phyloP scores from a whole-genome alignment of 768 basidiomycete species.

The Dendrothele bispora region DNA sequence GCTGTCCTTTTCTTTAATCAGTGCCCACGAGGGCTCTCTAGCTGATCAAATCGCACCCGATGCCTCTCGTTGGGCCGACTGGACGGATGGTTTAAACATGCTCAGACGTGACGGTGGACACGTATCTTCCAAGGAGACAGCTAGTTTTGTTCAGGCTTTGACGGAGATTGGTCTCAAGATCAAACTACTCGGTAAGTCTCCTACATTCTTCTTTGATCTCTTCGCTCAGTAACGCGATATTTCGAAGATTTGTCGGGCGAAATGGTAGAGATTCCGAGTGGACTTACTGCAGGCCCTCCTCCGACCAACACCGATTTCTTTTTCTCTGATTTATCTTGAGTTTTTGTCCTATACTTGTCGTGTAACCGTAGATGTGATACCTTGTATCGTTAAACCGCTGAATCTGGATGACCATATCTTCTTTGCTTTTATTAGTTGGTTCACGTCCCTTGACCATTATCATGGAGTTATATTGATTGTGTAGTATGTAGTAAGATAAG shows the following conservation, averaged over 20 bases:
- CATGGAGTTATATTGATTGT: too few species aligned
- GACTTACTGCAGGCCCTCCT: slow-evolving; percentile 73
- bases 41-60: slow-evolving; percentile 81
- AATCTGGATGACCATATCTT: slow-evolving; percentile 3
- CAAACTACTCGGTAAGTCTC: slow-evolving; percentile 71
- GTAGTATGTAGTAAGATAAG: too few species aligned
- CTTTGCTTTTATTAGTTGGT: too few species aligned
- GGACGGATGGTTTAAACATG: slow-evolving; percentile 93
- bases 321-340: slow-evolving; percentile 60
- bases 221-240: background rate
- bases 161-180: slow-evolving; percentile 93
- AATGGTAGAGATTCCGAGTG: slow-evolving; percentile 85
- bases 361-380: background rate
- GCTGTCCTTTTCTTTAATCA: slow-evolving; percentile 76
- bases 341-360: background rate
- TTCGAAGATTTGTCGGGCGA: slow-evolving; percentile 80
- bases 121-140: slow-evolving; percentile 82
- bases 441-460: too few species aligned
- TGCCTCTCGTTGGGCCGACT: slow-evolving; percentile 83
- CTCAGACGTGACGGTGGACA: slow-evolving; percentile 79
- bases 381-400: background rate
- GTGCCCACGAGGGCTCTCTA: slow-evolving; percentile 66
- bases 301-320: slow-evolving; percentile 83
- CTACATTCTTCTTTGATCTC: background rate
- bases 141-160: slow-evolving; percentile 80